phyloP scores from a whole-genome alignment of 345 rosid genomes.

The Pistacia integerrima region DNA sequence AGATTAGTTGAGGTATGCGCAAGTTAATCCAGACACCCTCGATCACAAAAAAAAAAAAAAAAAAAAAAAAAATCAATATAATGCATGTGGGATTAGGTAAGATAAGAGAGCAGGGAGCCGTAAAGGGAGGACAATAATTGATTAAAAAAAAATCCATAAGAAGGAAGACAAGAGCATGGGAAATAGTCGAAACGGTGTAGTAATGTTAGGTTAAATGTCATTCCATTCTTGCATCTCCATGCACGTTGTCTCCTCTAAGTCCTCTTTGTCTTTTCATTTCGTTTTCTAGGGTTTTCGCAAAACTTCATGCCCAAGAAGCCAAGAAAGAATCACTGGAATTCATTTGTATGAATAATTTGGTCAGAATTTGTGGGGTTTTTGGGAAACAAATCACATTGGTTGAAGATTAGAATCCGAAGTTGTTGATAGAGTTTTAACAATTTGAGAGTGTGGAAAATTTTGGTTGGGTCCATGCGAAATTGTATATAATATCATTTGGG shows the following conservation, averaged over 20 bases:
- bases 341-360: neutral
- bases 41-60: too few species aligned
- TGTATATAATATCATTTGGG: neutral
- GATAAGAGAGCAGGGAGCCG: neutral
- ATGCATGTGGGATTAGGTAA: conserved; percentile 8
- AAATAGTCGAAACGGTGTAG: conserved; percentile 31
- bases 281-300: conserved; percentile 35
- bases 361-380: conserved; percentile 17
- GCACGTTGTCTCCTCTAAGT: conserved; percentile 39
- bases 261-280: neutral
- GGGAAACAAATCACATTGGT: conserved; percentile 16
- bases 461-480: conserved; percentile 12
- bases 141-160: conserved; percentile 30
- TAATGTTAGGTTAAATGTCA: conserved; percentile 46
- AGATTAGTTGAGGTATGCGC: too few species aligned
- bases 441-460: neutral
- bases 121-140: conserved; percentile 21
- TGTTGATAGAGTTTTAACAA: conserved; percentile 12
- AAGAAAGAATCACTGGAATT: conserved; percentile 14
- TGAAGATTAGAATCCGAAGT: conserved; percentile 31
- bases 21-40: too few species aligned
- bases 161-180: conserved; percentile 52
- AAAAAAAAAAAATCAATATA: too few species aligned
- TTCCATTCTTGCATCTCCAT: conserved; percentile 22
- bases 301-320: conserved; percentile 42